Base-by-base conservation (phyloP, 129 eudicot genomes). In the Flaveria ramosissima region DNA sequence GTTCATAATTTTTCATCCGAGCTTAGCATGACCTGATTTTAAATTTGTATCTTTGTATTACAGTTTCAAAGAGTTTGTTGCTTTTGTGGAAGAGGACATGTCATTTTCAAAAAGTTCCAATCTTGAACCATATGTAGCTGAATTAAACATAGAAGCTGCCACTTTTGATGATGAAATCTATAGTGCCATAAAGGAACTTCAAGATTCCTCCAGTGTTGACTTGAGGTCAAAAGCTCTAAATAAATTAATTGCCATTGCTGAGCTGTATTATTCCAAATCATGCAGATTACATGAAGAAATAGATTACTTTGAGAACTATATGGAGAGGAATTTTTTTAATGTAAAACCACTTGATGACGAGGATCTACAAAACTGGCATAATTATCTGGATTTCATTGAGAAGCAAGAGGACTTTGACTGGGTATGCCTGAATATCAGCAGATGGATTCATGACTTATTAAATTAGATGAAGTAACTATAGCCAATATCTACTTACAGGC, bases 321-420 rank as follows among this genome's bases (percentile, higher is more conserved):
- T 87, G 65, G 84, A 66, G 52, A 91, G 89, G 80, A 80, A 84
- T 51, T 81, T 82, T 77, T 93, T 90, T 78, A 81, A 81, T 78
- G 89, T 77, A 56, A 86, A 79, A 72, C 96, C 96, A 30, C 93
- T 93, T 41, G 93, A 85, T 75, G 92, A 88, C 15, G 82, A 77
- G 82, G 79, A 93, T 73, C 78, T 93, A 48, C 83, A 65, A 26
- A 90, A 87, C 82, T 93, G 98, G 98, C 97, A 91, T 82, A 65
- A 60, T 27, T 93, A 90, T 80, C 78, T 91, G 68, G 96, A 93
- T 77, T 89, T 88, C 77, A 82, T 87, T 68, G 96, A 90, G 84
- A 89, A 87, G 86, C 92, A 88, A 72, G 92, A 83, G 52, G 88
- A 93, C 73, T 90, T 91, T 81, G 97, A 91, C 72, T 87, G 88